phyloP scores from a whole-genome alignment of 1,139 yeast species.

The Geotrichum aggregatum region DNA sequence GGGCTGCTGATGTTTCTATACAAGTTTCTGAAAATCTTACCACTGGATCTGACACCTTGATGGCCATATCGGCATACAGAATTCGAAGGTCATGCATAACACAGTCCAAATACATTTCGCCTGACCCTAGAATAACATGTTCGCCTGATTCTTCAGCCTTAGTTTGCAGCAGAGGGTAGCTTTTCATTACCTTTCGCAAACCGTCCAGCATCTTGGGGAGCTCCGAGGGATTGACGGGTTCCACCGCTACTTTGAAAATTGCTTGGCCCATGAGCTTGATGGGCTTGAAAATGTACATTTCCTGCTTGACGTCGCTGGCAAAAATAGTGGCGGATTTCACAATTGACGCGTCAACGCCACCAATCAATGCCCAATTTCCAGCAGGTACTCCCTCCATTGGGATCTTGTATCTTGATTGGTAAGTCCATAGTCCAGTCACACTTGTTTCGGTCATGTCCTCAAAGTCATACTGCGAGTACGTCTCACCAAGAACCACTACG shows the following conservation, averaged over 20 bases:
- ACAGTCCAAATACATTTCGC: constrained; percentile 86
- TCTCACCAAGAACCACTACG: constrained; percentile 58
- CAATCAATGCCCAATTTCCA: constrained; percentile 65
- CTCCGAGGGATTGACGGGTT: constrained; percentile 76
- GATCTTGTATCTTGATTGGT: constrained; percentile 69
- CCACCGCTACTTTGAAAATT: constrained; percentile 76
- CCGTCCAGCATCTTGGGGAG: constrained; percentile 69
- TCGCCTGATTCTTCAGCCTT: constrained; percentile 89
- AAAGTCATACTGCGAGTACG: constrained; percentile 49
- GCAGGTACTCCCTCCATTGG: constrained; percentile 52
- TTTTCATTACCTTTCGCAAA: constrained; percentile 55
- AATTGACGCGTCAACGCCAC: constrained; percentile 56
- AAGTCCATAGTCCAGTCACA: constrained; percentile 51
- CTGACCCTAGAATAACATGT: constrained; percentile 72
- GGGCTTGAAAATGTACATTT: constrained; percentile 42
- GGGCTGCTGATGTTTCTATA: constrained; percentile 59
- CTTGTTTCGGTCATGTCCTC: constrained; percentile 46
- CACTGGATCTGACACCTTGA: constrained; percentile 82
- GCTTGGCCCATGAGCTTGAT: constrained; percentile 50
- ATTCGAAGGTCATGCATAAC: constrained; percentile 70
- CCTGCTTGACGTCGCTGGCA: constrained; percentile 33
- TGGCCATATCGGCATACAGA: constrained; percentile 58
- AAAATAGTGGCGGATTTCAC: constrained; percentile 58
- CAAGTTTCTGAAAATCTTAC: constrained; percentile 79
- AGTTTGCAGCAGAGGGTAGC: constrained; percentile 62